Conservation (phyloP, 192 early-diverging fungal species). For the Podila verticillata region DNA sequence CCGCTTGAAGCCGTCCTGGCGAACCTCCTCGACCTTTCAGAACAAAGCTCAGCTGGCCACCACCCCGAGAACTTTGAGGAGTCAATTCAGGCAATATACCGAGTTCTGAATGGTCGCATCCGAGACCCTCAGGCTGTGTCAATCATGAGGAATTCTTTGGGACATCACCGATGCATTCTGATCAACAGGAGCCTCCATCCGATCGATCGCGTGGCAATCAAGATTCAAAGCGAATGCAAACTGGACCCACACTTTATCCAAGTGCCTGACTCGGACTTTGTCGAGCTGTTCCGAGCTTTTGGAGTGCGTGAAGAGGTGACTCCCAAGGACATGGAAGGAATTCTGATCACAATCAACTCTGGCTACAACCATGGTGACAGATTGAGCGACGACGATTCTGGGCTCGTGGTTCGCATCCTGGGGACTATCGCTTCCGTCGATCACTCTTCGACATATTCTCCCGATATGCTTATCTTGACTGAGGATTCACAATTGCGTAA, state of each 20-base stretch:
- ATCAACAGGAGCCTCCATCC: conserved; percentile 7
- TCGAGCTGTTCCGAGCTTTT: conserved; percentile 11
- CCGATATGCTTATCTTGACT: conserved; percentile 4
- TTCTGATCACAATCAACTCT: neutral
- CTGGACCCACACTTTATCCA: conserved; percentile 19
- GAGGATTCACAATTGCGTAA: neutral
- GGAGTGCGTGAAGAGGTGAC: conserved; percentile 11
- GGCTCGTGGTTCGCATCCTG: conserved; percentile 10
- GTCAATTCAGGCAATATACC: neutral
- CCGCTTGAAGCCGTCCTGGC: conserved; percentile 12
- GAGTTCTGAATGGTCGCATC: neutral
- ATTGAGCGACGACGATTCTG: conserved; percentile 4
- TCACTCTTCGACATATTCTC: neutral
- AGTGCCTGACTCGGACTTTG: neutral
- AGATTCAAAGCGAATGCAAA: neutral
- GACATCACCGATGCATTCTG: conserved; percentile 8
- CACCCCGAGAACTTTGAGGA: neutral
- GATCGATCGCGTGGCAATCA: conserved; percentile 10
- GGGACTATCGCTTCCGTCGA: neutral
- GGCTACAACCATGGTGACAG: neutral
- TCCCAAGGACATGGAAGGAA: conserved; percentile 4
- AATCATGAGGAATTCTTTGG: neutral
- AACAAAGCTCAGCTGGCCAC: too few species aligned
- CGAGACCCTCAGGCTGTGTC: neutral
- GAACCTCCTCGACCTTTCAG: conserved; percentile 14